Evolutionary conservation across 495 filamentous ascomycete species (phyloP).

Genomic region (Bacidia gigantensis): DNA sequence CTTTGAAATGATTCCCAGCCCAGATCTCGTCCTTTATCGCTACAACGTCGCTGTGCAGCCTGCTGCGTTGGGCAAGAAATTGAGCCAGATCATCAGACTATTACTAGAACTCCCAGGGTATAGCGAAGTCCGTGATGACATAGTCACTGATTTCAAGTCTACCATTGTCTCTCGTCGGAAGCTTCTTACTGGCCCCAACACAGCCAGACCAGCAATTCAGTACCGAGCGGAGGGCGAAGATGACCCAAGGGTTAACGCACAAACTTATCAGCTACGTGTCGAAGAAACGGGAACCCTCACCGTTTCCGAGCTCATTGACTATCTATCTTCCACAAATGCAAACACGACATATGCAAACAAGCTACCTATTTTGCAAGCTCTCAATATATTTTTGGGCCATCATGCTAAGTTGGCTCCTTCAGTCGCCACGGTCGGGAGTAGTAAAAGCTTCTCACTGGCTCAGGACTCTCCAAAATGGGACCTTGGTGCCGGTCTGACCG

Average conservation of each 20-base stretch:
- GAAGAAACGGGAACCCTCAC: neutral
- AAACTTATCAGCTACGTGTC: neutral
- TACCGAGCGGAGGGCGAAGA: neutral
- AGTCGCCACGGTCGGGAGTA: constrained; percentile 15
- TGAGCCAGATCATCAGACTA: neutral
- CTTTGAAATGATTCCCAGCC: neutral
- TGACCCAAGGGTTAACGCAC: neutral
- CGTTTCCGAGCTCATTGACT: neutral
- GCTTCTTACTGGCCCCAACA: neutral
- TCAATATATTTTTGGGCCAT: constrained; percentile 32
- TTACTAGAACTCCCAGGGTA: neutral
- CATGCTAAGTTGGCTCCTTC: constrained; percentile 21
- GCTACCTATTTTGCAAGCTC: constrained; percentile 38
- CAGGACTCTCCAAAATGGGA: constrained; percentile 10
- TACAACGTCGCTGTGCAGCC: constrained; percentile 5
- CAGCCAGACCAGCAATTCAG: neutral
- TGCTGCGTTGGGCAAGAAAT: constrained; percentile 28
- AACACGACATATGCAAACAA: no score
- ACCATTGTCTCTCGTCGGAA: neutral
- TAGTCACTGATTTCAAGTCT: neutral
- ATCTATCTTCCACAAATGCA: neutral
- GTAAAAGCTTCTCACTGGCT: neutral
- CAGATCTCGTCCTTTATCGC: neutral
- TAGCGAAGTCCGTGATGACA: neutral
- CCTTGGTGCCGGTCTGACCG: constrained; percentile 28